Conservation (phyloP, 768 basidiomycete species). For the Antrodiella citrinella region DNA sequence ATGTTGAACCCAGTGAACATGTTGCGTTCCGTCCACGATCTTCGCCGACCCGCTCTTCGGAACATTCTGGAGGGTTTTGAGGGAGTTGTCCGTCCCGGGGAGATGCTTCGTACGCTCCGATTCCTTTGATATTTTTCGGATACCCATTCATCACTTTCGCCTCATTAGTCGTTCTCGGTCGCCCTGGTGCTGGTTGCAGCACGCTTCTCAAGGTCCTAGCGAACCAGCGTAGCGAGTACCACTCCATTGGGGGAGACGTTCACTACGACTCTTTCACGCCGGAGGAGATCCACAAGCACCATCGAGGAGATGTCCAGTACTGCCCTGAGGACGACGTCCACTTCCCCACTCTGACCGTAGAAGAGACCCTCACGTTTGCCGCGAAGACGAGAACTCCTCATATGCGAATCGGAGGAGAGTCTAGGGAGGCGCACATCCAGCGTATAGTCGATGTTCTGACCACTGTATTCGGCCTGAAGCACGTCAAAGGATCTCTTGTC, state of each 20-base stretch:
- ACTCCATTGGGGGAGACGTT: slow-evolving; percentile 61
- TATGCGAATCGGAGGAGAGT: slow-evolving; percentile 34
- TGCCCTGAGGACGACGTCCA: slow-evolving; percentile 83
- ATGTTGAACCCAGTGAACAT: slow-evolving; percentile 47
- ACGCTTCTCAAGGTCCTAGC: slow-evolving; percentile 78
- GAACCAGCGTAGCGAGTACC: slow-evolving; percentile 65
- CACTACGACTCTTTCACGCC: slow-evolving; percentile 71
- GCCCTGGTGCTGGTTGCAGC: slow-evolving; percentile 80
- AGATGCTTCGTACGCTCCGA: slow-evolving; percentile 47
- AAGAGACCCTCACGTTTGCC: slow-evolving; percentile 66
- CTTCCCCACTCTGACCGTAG: slow-evolving; percentile 77
- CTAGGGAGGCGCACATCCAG: slow-evolving; percentile 36
- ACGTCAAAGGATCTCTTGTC: slow-evolving; percentile 63
- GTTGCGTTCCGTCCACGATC: slow-evolving; percentile 32
- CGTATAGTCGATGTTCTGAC: slow-evolving; percentile 43
- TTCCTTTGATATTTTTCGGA: background rate
- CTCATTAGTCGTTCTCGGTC: slow-evolving; percentile 68
- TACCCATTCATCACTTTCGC: background rate
- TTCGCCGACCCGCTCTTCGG: slow-evolving; percentile 56
- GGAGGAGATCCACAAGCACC: slow-evolving; percentile 51
- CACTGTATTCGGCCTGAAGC: slow-evolving; percentile 70
- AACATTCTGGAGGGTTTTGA: slow-evolving; percentile 46
- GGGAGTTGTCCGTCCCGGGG: slow-evolving; percentile 51
- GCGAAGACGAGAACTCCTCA: slow-evolving; percentile 64
- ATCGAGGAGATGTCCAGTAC: slow-evolving; percentile 77